These are phyloP conservation scores for Crithidia sp. DNA, from an alignment of 208 protist genomes.

Conservation along the genomic window DNA sequence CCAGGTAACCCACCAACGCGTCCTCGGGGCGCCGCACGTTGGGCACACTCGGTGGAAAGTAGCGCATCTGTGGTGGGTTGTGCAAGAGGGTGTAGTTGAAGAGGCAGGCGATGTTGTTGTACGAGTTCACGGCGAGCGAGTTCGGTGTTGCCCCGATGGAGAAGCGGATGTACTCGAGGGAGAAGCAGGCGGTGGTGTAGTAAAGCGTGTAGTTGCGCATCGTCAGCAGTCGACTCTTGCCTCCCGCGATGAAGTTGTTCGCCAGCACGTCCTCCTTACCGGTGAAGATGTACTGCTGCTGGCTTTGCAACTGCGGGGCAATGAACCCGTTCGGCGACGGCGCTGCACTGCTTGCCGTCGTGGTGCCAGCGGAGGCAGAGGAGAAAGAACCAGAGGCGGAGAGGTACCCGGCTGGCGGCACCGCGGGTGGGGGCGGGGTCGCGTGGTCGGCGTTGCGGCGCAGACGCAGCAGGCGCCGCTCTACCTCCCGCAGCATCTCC, in stretches of 20 bases:
- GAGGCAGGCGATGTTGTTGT: constrained; percentile 90
- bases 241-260: constrained; percentile 38
- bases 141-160: constrained; percentile 51
- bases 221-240: constrained; percentile 5
- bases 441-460: constrained; percentile 35
- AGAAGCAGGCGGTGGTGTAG: constrained; percentile 64
- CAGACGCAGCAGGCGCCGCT: constrained; percentile 48
- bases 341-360: not conserved
- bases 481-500: constrained; percentile 61
- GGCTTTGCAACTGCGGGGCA: constrained; percentile 5
- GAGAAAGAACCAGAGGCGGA: too few relatives aligned
- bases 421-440: constrained; percentile 16
- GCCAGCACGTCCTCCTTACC: constrained; percentile 37
- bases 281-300: constrained; percentile 37
- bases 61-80: constrained; percentile 48
- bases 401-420: constrained; percentile 10
- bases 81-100: constrained; percentile 78
- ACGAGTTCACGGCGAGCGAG: constrained; percentile 74
- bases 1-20: constrained; percentile 47
- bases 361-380: not conserved
- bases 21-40: constrained; percentile 47
- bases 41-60: constrained; percentile 41
- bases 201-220: constrained; percentile 41
- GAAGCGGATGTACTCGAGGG: constrained; percentile 85
- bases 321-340: not conserved